A percentile compares a stretch with the other conserved stretches of the same genome.
Conservation (phyloP, 352 stramenopile genomes). For the Globisporangium cylindrosporum region DNA sequence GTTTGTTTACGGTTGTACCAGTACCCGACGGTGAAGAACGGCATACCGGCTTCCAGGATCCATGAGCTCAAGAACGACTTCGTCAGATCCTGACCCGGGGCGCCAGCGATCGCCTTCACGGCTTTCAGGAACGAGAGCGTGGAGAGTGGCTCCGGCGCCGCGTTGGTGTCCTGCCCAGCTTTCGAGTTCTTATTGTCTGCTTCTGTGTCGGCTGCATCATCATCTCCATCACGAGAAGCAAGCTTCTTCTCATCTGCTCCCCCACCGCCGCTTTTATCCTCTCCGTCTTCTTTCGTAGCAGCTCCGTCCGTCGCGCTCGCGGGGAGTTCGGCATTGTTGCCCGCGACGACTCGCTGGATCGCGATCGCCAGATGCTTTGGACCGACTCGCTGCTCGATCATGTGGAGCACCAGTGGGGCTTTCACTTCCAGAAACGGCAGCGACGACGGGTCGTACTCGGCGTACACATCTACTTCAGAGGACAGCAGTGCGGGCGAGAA, state of each 20-base stretch:
- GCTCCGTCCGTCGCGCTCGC: slow-evolving; percentile 24
- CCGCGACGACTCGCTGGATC: slow-evolving; percentile 74
- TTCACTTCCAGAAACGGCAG: slow-evolving; percentile 81
- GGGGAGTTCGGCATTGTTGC: slow-evolving; percentile 27
- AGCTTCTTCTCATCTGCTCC: slow-evolving; percentile 30
- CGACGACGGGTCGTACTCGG: slow-evolving; percentile 72
- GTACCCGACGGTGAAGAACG: slow-evolving; percentile 85
- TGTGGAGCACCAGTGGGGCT: slow-evolving; percentile 78
- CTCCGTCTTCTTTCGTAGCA: slow-evolving; percentile 26
- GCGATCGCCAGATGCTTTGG: slow-evolving; percentile 70
- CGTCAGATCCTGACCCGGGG: slow-evolving; percentile 71
- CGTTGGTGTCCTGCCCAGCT: slow-evolving; percentile 12
- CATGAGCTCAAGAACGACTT: slow-evolving; percentile 79
- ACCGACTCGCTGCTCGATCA: slow-evolving; percentile 84
- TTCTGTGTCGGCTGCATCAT: slow-evolving; percentile 26
- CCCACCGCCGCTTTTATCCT: slow-evolving; percentile 27
- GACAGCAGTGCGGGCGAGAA: slow-evolving; percentile 62
- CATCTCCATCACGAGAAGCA: slow-evolving; percentile 31
- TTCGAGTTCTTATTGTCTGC: slow-evolving; percentile 12
- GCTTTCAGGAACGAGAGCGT: slow-evolving; percentile 78
- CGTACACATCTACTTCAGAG: slow-evolving; percentile 81
- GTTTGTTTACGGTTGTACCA: slow-evolving; percentile 90
- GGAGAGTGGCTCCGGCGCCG: slow-evolving; percentile 54
- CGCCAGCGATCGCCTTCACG: slow-evolving; percentile 78
- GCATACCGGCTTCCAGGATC: slow-evolving; percentile 82